Base-by-base conservation (phyloP, 495 filamentous ascomycete genomes). In the Collariella sp. region DNA sequence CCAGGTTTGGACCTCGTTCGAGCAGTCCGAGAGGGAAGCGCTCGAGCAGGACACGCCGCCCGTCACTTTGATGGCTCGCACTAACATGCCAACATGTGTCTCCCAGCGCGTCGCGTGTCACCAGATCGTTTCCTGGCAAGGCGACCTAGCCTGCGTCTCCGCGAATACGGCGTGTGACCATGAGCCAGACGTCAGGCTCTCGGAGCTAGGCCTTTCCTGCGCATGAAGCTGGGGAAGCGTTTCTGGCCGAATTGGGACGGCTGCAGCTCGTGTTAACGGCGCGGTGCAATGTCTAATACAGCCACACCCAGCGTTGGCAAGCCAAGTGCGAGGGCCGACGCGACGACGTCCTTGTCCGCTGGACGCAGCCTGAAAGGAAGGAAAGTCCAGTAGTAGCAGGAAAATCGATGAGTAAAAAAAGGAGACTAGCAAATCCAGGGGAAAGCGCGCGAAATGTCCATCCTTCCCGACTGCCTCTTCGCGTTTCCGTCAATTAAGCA, bases 261-360 rank as follows among this genome's bases (percentile, higher is more conserved):
- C 35, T 38, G 53, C 53, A 55, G 45, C 53, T 55, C 36, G 53
- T 49, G 53, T 55, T 39, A 53, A 39, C 51, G 31, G 18, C 43
- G 33, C 51, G 51, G 26, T 19, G 9, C 24, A 41, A 26, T 51
- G n/a, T 33, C 39, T 57, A n/a, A n/a, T n/a, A 34, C 9, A 36
- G 29, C 41, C 50, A 54, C 56, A 46, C 51, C 56, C 46, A 3
- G 46, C 56, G 56, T 58, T n/a, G n/a, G n/a, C n/a, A n/a, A n/a
- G 56, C 38, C 23, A 3, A 16, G 5, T 35, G 10, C 12, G 23
- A 19, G 40, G 36, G 22, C 43, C 22, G 35, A 41, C 40, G 40
- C 50, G 50, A 44, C 43, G 2, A 19, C 31, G 10, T 10, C 36
- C 18, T 16, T 50, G 22, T 29, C 36, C n/a, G n/a, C n/a, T n/a